phyloP scores from a whole-genome alignment of 257 asterid species.

The Dorcoceras hygrometricum region DNA sequence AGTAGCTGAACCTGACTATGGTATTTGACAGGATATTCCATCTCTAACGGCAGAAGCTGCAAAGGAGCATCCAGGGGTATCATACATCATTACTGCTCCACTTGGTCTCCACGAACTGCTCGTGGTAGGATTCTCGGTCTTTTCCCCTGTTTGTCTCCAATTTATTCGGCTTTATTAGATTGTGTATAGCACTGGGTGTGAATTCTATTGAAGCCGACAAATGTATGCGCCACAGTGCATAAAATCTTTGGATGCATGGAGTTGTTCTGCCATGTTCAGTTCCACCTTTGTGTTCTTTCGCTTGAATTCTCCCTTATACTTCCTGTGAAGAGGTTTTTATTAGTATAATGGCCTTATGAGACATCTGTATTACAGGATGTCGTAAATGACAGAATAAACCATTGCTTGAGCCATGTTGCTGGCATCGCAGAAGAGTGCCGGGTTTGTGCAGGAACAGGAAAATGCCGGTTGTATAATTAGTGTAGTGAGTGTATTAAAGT shows the following conservation, averaged over 20 bases:
- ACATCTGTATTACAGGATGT: constrained; percentile 60
- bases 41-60: constrained; percentile 94
- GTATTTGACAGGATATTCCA: constrained; percentile 69
- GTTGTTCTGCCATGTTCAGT: not conserved
- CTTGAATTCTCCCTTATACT: not conserved
- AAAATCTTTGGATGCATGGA: not conserved
- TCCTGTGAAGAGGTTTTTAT: not conserved
- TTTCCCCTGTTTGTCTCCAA: constrained; percentile 11
- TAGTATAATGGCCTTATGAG: not conserved
- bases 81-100: constrained; percentile 76
- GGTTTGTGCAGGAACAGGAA: constrained; percentile 88
- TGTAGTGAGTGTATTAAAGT: not conserved
- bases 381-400: constrained; percentile 70
- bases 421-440: constrained; percentile 88
- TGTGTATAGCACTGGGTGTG: not conserved
- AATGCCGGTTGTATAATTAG: constrained; percentile 56
- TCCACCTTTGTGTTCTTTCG: not conserved
- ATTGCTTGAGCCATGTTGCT: constrained; percentile 83
- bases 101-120: constrained; percentile 82
- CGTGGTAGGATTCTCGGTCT: constrained; percentile 47
- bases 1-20: constrained; percentile 1
- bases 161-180: not conserved
- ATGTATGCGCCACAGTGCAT: not conserved
- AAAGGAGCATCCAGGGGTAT: constrained; percentile 78
- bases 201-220: not conserved